Evolutionary conservation across 768 basidiomycete species (phyloP).

Genomic region (Mrakia frigida): DNA sequence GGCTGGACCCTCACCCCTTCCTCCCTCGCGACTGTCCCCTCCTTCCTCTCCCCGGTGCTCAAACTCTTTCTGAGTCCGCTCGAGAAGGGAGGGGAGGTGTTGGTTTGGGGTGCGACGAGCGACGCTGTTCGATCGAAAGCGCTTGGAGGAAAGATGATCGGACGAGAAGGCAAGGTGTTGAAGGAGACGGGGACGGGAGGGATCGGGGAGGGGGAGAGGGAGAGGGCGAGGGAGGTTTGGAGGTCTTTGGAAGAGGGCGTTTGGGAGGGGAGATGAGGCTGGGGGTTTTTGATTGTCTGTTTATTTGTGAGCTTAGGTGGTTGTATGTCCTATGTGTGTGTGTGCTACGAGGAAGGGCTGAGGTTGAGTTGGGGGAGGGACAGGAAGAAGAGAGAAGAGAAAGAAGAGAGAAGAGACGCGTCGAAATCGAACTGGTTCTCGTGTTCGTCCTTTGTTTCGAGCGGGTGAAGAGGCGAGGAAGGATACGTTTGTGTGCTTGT

Average conservation of each 20-base stretch:
- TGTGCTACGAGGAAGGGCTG: too few relatives aligned
- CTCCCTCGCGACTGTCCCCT: neutral
- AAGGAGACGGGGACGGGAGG: neutral
- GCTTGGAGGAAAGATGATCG: neutral
- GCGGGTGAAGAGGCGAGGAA: too few relatives aligned
- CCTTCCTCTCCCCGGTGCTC: neutral
- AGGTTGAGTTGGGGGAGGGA: too few relatives aligned
- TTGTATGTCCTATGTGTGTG: too few relatives aligned
- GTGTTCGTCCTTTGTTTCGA: too few relatives aligned
- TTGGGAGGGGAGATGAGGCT: neutral
- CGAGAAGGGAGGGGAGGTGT: neutral
- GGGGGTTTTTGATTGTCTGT: neutral
- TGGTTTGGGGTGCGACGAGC: neutral
- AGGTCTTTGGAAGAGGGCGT: neutral
- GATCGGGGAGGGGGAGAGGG: neutral
- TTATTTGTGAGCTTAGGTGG: too few relatives aligned
- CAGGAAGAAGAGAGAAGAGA: too few relatives aligned
- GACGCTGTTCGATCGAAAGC: neutral
- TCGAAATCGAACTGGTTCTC: too few relatives aligned
- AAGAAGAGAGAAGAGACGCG: too few relatives aligned
- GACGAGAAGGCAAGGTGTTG: neutral
- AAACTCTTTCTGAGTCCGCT: neutral
- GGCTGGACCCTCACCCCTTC: neutral
- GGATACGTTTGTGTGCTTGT: too few relatives aligned
- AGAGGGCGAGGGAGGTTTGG: neutral